These are phyloP conservation scores for Capronia coronata DNA, from an alignment of 2,329 filamentous ascomycete species.

Conservation along the genomic window DNA sequence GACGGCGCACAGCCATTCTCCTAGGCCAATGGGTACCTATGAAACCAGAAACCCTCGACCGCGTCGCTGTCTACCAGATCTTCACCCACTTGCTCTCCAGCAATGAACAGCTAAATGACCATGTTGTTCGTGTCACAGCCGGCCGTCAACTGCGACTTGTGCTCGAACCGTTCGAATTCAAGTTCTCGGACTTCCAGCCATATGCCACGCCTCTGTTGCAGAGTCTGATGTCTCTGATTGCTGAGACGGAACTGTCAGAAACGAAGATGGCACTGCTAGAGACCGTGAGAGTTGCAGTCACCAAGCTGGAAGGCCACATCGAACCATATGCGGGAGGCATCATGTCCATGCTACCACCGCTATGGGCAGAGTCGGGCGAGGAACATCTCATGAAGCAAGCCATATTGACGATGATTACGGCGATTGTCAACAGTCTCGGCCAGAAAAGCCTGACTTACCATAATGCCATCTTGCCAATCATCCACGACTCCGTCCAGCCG, in stretches of 20 bases:
- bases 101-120: conserved; percentile 72
- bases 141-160: conserved; percentile 75
- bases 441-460: conserved; percentile 72
- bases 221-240: conserved; percentile 68
- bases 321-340: conserved; percentile 65
- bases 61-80: conserved; percentile 73
- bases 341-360: conserved; percentile 66
- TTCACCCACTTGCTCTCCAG: conserved; percentile 79
- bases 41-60: conserved; percentile 61
- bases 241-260: conserved; percentile 73
- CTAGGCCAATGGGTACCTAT: conserved; percentile 85
- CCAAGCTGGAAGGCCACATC: conserved; percentile 69
- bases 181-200: conserved; percentile 64
- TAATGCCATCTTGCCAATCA: conserved; percentile 69
- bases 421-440: conserved; percentile 80
- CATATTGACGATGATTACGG: conserved; percentile 76
- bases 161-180: conserved; percentile 79
- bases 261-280: conserved; percentile 86
- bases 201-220: conserved; percentile 68
- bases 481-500: conserved; percentile 70
- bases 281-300: conserved; percentile 73
- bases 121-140: conserved; percentile 86
- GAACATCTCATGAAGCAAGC: conserved; percentile 92
- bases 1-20: conserved; percentile 80
- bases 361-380: conserved; percentile 82